phyloP scores from a whole-genome alignment of 495 filamentous ascomycete genomes.

The Penicillium chermesinum region DNA sequence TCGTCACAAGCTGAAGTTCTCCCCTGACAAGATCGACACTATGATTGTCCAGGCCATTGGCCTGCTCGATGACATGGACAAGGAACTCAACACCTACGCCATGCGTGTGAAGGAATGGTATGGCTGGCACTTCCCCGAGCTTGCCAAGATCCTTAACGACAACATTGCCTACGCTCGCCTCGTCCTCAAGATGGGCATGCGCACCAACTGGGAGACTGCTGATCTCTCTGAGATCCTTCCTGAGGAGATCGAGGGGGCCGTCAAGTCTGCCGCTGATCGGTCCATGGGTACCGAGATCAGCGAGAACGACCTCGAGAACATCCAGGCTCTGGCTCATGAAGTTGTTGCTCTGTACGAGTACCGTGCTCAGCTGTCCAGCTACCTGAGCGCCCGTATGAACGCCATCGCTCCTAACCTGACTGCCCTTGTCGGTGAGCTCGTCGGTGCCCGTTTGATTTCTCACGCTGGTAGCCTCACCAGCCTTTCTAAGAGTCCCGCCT shows the following conservation, averaged over 20 bases:
- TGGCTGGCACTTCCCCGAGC: constrained; percentile 98
- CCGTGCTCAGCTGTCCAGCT: constrained; percentile 78
- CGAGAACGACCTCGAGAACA: constrained; percentile 82
- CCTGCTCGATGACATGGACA: constrained; percentile 92
- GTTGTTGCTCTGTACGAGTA: constrained; percentile 89
- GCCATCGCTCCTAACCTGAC: constrained; percentile 97
- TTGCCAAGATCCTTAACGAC: constrained; percentile 95
- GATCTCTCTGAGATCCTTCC: constrained; percentile 92
- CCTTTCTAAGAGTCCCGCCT: constrained; percentile 93
- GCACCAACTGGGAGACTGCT: constrained; percentile 62
- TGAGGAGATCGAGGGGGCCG: constrained; percentile 87
- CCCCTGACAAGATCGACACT: constrained; percentile 96
- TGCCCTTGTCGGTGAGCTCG: constrained; percentile 85
- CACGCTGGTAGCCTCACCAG: constrained; percentile 94
- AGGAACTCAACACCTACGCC: constrained; percentile 96
- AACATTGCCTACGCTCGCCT: constrained; percentile 90
- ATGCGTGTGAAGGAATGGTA: constrained; percentile 99
- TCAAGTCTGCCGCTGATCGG: constrained; percentile 91
- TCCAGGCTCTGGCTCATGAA: constrained; percentile 83
- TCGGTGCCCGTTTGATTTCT: constrained; percentile 91
- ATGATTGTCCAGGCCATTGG: constrained; percentile 98
- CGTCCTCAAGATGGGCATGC: constrained; percentile 83
- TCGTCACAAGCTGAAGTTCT: constrained; percentile 98
- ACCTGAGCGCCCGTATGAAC: constrained; percentile 89
- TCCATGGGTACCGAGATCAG: constrained; percentile 98